Percentiles rank a stretch among this genome's conserved stretches.
Evolutionary conservation across 2,329 filamentous ascomycete genomes (phyloP).

Genomic region (Paecilomyces fulvus): DNA sequence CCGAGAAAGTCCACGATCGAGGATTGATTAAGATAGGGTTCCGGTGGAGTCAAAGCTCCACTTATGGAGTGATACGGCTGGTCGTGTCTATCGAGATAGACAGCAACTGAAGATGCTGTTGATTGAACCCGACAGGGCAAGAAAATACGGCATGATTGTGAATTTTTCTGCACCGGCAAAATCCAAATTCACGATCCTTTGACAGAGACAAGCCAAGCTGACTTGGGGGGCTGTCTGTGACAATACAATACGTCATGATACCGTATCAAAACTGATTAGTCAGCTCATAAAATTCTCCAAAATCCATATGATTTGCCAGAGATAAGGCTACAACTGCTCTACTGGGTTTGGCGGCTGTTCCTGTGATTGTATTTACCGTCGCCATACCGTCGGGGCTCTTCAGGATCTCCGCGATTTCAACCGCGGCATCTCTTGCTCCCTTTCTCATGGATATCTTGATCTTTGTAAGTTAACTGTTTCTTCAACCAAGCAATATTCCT

Average conservation of each 20-base stretch:
- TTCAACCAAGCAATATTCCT: no score
- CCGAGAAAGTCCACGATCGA: not conserved
- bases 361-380: not conserved
- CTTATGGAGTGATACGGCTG: not conserved
- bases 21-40: constrained; percentile 10
- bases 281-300: not conserved
- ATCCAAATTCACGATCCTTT: not conserved
- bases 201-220: not conserved
- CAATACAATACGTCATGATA: not conserved
- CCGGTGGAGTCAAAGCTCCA: constrained; percentile 9
- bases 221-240: not conserved
- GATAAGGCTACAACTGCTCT: not conserved
- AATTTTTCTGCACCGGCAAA: not conserved
- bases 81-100: not conserved
- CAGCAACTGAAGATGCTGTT: not conserved
- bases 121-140: not conserved
- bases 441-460: no score
- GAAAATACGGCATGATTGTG: not conserved
- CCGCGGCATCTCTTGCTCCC: no score
- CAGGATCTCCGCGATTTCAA: not conserved
- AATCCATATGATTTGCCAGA: not conserved
- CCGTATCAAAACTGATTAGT: not conserved
- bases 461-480: no score
- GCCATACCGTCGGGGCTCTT: not conserved
- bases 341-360: not conserved